A percentile compares a stretch with the other conserved stretches of the same genome.
Conservation (phyloP, 2,329 filamentous ascomycete genomes). For the Ophiognomonia clavigignenti-juglandacearum region DNA sequence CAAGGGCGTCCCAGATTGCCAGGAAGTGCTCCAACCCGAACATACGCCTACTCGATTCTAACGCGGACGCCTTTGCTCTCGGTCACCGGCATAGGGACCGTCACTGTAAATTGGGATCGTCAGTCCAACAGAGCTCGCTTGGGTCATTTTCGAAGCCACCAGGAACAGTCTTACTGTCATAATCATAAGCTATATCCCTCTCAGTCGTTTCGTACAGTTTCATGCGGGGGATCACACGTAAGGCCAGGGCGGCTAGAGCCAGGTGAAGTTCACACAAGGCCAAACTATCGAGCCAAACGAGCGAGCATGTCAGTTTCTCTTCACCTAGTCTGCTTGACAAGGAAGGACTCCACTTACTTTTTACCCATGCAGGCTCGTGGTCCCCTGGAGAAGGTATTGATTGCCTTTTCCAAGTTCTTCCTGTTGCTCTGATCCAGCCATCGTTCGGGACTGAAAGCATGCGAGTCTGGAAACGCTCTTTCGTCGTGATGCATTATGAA, state of each 20-base stretch:
- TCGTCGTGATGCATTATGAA: constrained; percentile 6
- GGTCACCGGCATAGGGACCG: not conserved
- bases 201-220: constrained; percentile 17
- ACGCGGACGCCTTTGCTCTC: not conserved
- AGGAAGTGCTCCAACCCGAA: too few relatives aligned
- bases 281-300: constrained; percentile 6
- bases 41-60: not conserved
- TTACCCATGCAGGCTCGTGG: constrained; percentile 21
- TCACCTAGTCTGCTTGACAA: constrained; percentile 2
- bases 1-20: too few relatives aligned
- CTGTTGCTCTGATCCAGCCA: constrained; percentile 19
- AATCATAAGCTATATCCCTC: constrained; percentile 1
- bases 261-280: constrained; percentile 17
- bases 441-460: constrained; percentile 14
- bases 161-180: not conserved
- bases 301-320: too few relatives aligned
- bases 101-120: not conserved
- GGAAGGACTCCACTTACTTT: constrained; percentile 20
- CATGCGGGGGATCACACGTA: constrained; percentile 15
- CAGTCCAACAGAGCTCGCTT: not conserved
- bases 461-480: not conserved
- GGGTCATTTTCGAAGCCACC: not conserved
- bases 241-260: constrained; percentile 14
- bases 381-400: constrained; percentile 15
- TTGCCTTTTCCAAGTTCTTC: not conserved